Conservation (phyloP, 2,329 filamentous ascomycete genomes). For the Colletotrichum destructivum region DNA sequence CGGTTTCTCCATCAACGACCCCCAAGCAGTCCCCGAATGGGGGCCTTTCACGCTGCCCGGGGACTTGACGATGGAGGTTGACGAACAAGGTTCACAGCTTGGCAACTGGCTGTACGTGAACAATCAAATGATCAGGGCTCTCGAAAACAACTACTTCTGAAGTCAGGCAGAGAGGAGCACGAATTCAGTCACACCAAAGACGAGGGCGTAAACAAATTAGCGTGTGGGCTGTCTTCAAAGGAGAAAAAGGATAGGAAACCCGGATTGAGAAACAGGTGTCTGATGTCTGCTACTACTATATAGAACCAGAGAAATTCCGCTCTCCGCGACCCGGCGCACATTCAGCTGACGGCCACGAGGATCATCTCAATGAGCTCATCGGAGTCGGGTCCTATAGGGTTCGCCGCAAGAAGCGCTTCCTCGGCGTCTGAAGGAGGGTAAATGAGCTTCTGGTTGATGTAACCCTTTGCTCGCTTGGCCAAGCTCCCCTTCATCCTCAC, state of each 20-base stretch:
- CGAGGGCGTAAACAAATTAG: too few species aligned
- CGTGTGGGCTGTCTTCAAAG: too few species aligned
- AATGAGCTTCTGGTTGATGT: slow-evolving; percentile 53
- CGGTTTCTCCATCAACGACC: background rate
- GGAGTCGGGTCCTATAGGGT: slow-evolving; percentile 42
- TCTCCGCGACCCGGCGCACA: too few species aligned
- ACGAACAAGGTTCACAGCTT: slow-evolving; percentile 39
- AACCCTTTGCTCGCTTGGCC: slow-evolving; percentile 53
- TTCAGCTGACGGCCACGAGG: background rate
- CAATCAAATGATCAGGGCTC: slow-evolving; percentile 42
- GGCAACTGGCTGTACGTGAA: slow-evolving; percentile 44
- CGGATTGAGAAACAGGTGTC: too few species aligned
- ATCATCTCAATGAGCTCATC: slow-evolving; percentile 30
- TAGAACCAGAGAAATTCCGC: background rate
- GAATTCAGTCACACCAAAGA: too few species aligned
- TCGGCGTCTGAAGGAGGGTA: slow-evolving; percentile 48
- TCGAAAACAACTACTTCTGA: slow-evolving; percentile 39
- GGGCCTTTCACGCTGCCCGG: slow-evolving; percentile 8
- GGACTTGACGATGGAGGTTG: slow-evolving; percentile 38
- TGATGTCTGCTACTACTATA: background rate
- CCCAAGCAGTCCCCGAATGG: background rate
- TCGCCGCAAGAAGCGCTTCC: slow-evolving; percentile 47
- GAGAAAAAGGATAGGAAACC: too few species aligned
- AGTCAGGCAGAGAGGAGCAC: background rate
- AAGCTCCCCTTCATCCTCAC: slow-evolving; percentile 47